These are phyloP conservation scores for Pichia thaimueangensis DNA, from an alignment of 805 yeast genomes.

Conservation along the genomic window DNA sequence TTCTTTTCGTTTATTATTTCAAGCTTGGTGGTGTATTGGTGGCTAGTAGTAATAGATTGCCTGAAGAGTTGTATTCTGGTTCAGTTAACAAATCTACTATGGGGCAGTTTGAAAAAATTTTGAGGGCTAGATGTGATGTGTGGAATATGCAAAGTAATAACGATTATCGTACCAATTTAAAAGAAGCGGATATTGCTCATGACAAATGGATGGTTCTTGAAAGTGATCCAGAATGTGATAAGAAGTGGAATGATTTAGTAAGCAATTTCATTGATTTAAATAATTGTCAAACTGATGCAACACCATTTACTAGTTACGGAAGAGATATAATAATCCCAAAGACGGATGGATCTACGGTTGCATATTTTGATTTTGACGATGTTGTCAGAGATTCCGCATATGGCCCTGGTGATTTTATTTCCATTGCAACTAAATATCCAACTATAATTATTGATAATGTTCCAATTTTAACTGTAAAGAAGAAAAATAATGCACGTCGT, in stretches of 20 bases:
- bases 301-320: conserved; percentile 47
- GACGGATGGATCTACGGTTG: conserved; percentile 37
- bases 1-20: conserved; percentile 61
- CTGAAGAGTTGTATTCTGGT: conserved; percentile 64
- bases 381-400: conserved; percentile 46
- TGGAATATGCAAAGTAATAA: conserved; percentile 53
- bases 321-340: conserved; percentile 42
- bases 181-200: conserved; percentile 18
- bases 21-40: conserved; percentile 69
- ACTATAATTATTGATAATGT: conserved; percentile 54
- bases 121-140: conserved; percentile 53
- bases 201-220: conserved; percentile 32
- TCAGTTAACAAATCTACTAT: conserved; percentile 56
- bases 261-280: conserved; percentile 12
- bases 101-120: conserved; percentile 47
- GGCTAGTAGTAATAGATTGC: conserved; percentile 67
- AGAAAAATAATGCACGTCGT: conserved; percentile 63
- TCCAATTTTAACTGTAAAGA: conserved; percentile 48
- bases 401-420: conserved; percentile 66
- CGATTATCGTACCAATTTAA: conserved; percentile 46
- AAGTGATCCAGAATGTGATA: conserved; percentile 22
- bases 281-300: conserved; percentile 10
- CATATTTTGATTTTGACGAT: conserved; percentile 41
- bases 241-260: conserved; percentile 34
- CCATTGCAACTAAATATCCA: conserved; percentile 53